These are phyloP conservation scores for Lichtheimia ornata DNA, from an alignment of 371 early-diverging fungal species.

Conservation along the genomic window DNA sequence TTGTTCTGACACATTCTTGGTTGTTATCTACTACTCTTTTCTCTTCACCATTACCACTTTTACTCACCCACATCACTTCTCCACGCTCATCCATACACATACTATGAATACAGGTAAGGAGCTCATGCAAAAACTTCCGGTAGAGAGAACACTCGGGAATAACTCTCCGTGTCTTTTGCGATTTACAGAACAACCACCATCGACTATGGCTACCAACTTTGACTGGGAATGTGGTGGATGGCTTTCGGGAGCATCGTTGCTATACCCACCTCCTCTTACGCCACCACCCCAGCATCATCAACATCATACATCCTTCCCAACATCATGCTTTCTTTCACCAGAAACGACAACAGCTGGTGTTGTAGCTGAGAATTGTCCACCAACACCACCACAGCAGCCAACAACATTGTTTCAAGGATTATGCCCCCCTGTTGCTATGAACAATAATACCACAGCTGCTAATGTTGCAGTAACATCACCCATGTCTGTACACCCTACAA, in stretches of 20 bases:
- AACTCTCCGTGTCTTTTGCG: conserved; percentile 8
- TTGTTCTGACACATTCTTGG: background rate
- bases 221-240: conserved; percentile 13
- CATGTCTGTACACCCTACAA: background rate
- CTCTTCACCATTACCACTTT: background rate
- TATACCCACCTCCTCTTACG: background rate
- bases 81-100: background rate
- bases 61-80: too few species aligned
- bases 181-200: conserved; percentile 16
- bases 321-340: background rate
- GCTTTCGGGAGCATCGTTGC: background rate
- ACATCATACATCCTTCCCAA: too few species aligned
- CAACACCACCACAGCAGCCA: conserved; percentile 1
- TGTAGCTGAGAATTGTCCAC: background rate
- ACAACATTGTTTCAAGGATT: background rate
- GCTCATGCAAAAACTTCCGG: background rate
- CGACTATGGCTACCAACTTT: conserved; percentile 13
- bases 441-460: background rate
- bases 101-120: conserved; percentile 10
- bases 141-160: conserved; percentile 1
- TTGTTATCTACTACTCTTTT: background rate
- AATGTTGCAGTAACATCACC: background rate
- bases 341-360: background rate
- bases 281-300: too few species aligned
- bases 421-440: background rate